Conservation (phyloP, 2,329 filamentous ascomycete genomes). For the Simplicillium sp. region DNA sequence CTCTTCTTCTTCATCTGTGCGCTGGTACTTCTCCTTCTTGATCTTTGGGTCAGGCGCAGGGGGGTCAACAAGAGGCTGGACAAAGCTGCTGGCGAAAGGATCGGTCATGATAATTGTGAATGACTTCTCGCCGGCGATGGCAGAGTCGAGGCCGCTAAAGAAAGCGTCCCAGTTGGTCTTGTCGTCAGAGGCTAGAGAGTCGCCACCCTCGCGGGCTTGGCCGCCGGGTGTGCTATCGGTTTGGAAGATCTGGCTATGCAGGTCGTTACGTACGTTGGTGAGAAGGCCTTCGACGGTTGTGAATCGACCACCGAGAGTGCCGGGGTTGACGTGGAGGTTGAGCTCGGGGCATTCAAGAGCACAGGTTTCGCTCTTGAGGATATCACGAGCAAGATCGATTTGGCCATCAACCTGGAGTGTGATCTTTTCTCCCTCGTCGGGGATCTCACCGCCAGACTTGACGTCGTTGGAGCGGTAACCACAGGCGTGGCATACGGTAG, state of each 20-base stretch:
- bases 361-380: conserved; percentile 93
- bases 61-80: conserved; percentile 80
- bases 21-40: conserved; percentile 69
- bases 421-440: conserved; percentile 76
- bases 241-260: conserved; percentile 82
- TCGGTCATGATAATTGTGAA: conserved; percentile 82
- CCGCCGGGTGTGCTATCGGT: conserved; percentile 31
- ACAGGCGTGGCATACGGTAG: conserved; percentile 82
- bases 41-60: conserved; percentile 66
- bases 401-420: conserved; percentile 60
- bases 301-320: conserved; percentile 90
- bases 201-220: conserved; percentile 49
- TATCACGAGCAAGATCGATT: conserved; percentile 78
- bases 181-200: conserved; percentile 61
- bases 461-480: conserved; percentile 95
- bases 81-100: conserved; percentile 84
- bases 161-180: conserved; percentile 71
- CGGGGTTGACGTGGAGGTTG: conserved; percentile 77
- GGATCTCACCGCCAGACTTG: conserved; percentile 91
- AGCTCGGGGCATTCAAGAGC: conserved; percentile 80
- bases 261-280: conserved; percentile 83
- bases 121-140: conserved; percentile 69
- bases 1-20: conserved; percentile 88
- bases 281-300: conserved; percentile 93
- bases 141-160: conserved; percentile 65